Evolutionary conservation across 805 yeast genomes (phyloP), one percentile per base, ranked within the genome.

Genomic region (Saccharomycopsis schoenii): DNA sequence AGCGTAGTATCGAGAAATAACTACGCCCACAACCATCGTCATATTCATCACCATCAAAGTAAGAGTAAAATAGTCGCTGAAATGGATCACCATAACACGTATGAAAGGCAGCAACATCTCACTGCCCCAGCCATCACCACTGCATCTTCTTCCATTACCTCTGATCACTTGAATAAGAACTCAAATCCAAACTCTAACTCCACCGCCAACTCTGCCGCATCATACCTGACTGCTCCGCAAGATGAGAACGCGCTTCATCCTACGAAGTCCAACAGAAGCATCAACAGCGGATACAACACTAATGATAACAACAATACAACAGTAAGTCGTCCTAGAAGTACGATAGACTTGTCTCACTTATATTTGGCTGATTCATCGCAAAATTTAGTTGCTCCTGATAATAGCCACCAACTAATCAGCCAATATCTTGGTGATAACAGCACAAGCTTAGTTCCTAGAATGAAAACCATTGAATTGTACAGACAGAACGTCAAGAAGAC

Each of bases 381-480:
- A 67, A 29, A 72, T 73, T 10, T 63, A 74, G 8, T 77, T 72
- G 61, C 69, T 66, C 65, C 59, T 10, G 86, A 80, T 70, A 74
- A 79, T 60, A 76, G 80, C 42, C 87, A 83, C 62, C 78, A 77
- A 67, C 63, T 78, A 63, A 75, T 83, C 64, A 78, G 77, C 60
- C 81, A 76, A 64, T 80, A 81, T 67, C 70, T 84, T 60, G 86
- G 86, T n/a, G 73, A 74, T 40, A 76, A 78, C 64, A 73, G 79
- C 21, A 68, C 50, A 17, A 60, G 55, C n/a, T 73, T 92, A 64
- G 73, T 87, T 68, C 92, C 96, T 19, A 80, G 94, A 65, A 80
- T 86, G 73, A 84, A 88, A 69, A 91, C 97, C 4, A 82, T 93
- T 61, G 97, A 92, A 66, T 78, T 89, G 77, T 92, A 93, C 75